Evolutionary conservation across 441 rosid species (phyloP).

Genomic region (Pelargonium citronellum): DNA sequence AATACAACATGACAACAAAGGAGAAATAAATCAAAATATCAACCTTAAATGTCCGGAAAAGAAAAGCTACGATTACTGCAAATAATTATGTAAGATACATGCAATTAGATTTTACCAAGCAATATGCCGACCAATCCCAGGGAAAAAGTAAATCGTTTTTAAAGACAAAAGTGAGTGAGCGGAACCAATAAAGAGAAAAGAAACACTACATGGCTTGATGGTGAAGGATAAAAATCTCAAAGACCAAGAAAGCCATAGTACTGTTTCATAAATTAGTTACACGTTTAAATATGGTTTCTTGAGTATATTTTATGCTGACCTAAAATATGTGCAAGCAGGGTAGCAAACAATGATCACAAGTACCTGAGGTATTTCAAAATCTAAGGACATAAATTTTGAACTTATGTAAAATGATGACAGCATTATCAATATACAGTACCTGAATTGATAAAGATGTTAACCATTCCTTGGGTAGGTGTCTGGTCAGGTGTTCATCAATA

Average conservation of each 20-base stretch:
- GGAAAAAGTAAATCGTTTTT: background rate
- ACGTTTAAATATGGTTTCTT: background rate
- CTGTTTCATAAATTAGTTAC: background rate
- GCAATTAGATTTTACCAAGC: conserved; percentile 1
- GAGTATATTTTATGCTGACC: background rate
- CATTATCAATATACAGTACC: conserved; percentile 38
- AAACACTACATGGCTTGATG: background rate
- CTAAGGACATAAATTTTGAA: background rate
- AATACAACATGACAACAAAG: background rate
- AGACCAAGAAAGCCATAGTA: background rate
- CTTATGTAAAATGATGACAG: background rate
- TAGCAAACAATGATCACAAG: background rate
- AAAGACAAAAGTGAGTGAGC: background rate
- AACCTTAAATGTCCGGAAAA: background rate
- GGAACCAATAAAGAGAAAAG: background rate
- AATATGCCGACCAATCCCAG: background rate
- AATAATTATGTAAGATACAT: background rate
- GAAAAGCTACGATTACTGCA: background rate
- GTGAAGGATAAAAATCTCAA: background rate
- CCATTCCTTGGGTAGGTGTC: conserved; percentile 81
- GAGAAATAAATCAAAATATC: background rate
- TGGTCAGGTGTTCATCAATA: conserved; percentile 82
- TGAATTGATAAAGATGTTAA: conserved; percentile 68
- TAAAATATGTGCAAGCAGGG: background rate
- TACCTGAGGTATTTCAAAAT: background rate